Evolutionary conservation across 352 stramenopile genomes (phyloP).

Genomic region (Phytophthora pinifolia): DNA sequence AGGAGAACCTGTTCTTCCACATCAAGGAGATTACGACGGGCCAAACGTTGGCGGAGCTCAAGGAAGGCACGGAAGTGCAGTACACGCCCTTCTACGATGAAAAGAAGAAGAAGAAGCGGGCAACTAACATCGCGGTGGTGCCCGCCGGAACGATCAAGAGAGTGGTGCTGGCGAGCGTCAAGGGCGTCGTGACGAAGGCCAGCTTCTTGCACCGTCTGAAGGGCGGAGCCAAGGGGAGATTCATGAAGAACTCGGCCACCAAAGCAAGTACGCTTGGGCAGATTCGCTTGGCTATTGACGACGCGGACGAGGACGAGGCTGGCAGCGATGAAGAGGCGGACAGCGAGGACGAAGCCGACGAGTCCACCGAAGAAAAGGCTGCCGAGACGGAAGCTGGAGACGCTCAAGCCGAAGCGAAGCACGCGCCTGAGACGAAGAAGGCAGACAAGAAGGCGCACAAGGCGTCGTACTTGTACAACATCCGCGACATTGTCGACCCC

Average conservation of each 20-base stretch:
- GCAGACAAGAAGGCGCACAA: slow-evolving; percentile 25
- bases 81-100: slow-evolving; percentile 60
- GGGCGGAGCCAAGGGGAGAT: slow-evolving; percentile 28
- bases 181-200: slow-evolving; percentile 58
- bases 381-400: slow-evolving; percentile 7
- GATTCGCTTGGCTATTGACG: slow-evolving; percentile 40
- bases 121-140: slow-evolving; percentile 46
- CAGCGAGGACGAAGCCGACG: slow-evolving; percentile 26
- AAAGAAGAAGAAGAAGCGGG: slow-evolving; percentile 77
- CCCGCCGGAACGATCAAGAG: slow-evolving; percentile 64
- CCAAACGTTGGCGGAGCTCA: slow-evolving; percentile 55
- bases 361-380: slow-evolving; percentile 17
- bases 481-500: slow-evolving; percentile 64
- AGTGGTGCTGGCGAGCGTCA: slow-evolving; percentile 32
- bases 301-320: slow-evolving; percentile 25
- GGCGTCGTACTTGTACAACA: slow-evolving; percentile 54
- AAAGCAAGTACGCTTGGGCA: slow-evolving; percentile 56
- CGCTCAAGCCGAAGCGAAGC: slow-evolving; percentile 7
- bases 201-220: slow-evolving; percentile 64
- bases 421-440: slow-evolving; percentile 19
- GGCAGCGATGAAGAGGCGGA: slow-evolving; percentile 22
- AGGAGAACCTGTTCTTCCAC: slow-evolving; percentile 82
- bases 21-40: slow-evolving; percentile 66
- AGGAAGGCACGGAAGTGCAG: slow-evolving; percentile 72
- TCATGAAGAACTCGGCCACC: slow-evolving; percentile 39